Conservation (phyloP, 2,329 filamentous ascomycete genomes). For the Fusarium avenaceum region DNA sequence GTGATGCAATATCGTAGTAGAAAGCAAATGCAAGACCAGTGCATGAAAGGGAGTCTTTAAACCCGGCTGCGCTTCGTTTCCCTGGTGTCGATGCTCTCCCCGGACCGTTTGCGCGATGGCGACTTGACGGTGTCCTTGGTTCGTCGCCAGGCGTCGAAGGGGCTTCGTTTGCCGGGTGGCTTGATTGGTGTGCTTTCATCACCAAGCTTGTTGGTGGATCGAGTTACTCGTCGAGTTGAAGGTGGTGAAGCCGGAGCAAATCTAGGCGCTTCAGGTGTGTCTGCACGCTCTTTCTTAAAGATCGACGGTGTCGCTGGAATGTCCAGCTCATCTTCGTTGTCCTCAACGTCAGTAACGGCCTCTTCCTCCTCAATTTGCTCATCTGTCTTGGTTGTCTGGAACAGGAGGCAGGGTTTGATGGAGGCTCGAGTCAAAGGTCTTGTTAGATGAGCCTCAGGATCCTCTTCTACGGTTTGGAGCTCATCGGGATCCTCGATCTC, state of each 20-base stretch:
- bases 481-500: constrained; percentile 53
- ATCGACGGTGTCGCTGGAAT: constrained; percentile 57
- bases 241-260: constrained; percentile 73
- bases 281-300: constrained; percentile 44
- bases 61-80: constrained; percentile 56
- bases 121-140: constrained; percentile 67
- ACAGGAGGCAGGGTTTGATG: constrained; percentile 79
- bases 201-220: constrained; percentile 65
- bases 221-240: constrained; percentile 71
- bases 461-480: constrained; percentile 54
- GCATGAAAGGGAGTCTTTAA: constrained; percentile 36
- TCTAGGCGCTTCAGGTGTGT: constrained; percentile 68
- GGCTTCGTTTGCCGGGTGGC: constrained; percentile 60
- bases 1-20: constrained; percentile 10
- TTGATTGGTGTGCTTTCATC: constrained; percentile 60
- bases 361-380: constrained; percentile 69
- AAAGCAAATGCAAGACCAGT: constrained; percentile 19
- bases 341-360: constrained; percentile 70
- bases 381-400: constrained; percentile 66
- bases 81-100: constrained; percentile 50
- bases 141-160: constrained; percentile 77
- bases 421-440: constrained; percentile 73
- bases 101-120: constrained; percentile 61
- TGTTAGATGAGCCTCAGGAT: constrained; percentile 53
- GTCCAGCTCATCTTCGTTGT: constrained; percentile 50